Conservation (phyloP, 2,329 filamentous ascomycete species). For the Pestalotiopsis sp. region DNA sequence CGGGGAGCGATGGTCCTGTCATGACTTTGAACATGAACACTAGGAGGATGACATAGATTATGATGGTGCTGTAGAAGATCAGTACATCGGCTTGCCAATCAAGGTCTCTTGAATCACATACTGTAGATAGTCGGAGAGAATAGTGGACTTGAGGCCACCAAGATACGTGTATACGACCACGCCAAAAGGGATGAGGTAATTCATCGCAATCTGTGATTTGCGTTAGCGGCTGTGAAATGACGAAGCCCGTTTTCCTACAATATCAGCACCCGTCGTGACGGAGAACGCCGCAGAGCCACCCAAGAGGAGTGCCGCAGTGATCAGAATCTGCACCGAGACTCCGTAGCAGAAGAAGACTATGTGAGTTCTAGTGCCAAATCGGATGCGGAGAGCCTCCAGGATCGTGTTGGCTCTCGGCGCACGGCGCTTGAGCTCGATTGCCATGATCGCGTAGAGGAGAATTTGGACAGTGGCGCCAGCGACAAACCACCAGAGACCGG, state of each 20-base stretch:
- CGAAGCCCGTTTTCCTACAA: neutral
- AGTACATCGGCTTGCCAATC: neutral
- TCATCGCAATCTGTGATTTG: conserved; percentile 12
- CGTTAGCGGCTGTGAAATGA: neutral
- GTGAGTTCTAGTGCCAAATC: conserved; percentile 16
- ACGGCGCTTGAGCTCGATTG: conserved; percentile 18
- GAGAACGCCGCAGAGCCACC: conserved; percentile 16
- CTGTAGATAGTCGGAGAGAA: conserved; percentile 16
- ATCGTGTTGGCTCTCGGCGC: conserved; percentile 17
- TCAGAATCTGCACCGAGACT: conserved; percentile 15
- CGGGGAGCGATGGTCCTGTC: conserved; percentile 60
- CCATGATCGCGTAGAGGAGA: conserved; percentile 18
- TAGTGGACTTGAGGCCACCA: conserved; percentile 15
- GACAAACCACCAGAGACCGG: conserved; percentile 17
- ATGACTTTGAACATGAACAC: conserved; percentile 71
- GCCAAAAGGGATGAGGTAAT: conserved; percentile 15
- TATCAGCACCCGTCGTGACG: conserved; percentile 17
- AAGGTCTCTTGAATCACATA: neutral
- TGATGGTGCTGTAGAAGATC: conserved; percentile 8
- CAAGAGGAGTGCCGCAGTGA: conserved; percentile 16
- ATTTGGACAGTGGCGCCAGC: conserved; percentile 14
- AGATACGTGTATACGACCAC: conserved; percentile 17
- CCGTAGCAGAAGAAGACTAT: conserved; percentile 16
- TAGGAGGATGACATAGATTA: conserved; percentile 52
- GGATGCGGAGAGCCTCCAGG: conserved; percentile 14